Evolutionary conservation across 768 basidiomycete species (phyloP).

Genomic region (Rhizopogon rudus): DNA sequence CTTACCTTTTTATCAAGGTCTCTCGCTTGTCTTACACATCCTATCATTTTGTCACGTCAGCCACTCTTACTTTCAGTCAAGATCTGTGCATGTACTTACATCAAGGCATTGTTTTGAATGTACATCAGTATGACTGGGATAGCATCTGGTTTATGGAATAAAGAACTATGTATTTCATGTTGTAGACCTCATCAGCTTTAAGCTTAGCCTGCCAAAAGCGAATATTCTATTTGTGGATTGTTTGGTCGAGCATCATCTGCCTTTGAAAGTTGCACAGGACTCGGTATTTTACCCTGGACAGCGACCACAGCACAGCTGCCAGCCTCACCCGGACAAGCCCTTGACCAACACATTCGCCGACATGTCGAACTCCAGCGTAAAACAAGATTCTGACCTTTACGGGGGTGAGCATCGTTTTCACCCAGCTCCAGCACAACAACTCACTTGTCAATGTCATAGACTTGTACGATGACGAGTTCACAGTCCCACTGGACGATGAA

Average conservation of each 20-base stretch:
- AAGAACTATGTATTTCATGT: conserved; percentile 3
- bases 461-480: conserved; percentile 47
- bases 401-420: conserved; percentile 33
- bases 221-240: neutral
- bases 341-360: neutral
- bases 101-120: conserved; percentile 1
- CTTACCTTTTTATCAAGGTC: neutral
- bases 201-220: too few relatives aligned
- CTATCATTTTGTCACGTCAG: conserved; percentile 3
- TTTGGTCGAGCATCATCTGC: neutral
- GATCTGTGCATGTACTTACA: conserved; percentile 1
- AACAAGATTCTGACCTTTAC: conserved; percentile 37
- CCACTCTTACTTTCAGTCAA: neutral
- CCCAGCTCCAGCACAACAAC: neutral
- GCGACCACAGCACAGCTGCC: neutral
- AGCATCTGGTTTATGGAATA: neutral
- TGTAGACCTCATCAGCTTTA: neutral
- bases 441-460: conserved; percentile 33
- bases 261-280: neutral
- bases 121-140: conserved; percentile 1
- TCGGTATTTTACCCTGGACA: neutral
- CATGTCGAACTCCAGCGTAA: conserved; percentile 30
- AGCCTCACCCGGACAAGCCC: conserved; percentile 15
- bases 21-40: conserved; percentile 2
- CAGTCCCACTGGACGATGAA: conserved; percentile 27